These are phyloP conservation scores for Phytophthora palmivora DNA, from an alignment of 352 stramenopile genomes.

Conservation along the genomic window DNA sequence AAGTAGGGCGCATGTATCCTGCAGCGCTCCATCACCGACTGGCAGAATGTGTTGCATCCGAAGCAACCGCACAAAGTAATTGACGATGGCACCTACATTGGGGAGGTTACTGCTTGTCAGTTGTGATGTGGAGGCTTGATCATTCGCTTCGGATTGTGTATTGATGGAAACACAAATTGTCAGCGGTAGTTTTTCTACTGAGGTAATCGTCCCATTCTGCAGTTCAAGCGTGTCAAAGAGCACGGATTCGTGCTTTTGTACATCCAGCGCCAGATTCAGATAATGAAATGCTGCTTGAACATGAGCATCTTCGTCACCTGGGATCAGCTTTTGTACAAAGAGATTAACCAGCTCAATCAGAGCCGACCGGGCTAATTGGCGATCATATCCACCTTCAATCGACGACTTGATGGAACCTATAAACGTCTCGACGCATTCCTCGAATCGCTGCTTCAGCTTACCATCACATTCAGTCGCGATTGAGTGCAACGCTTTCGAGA, in stretches of 20 bases:
- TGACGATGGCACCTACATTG: slow-evolving; percentile 44
- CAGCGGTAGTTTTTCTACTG: slow-evolving; percentile 53
- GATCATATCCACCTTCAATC: slow-evolving; percentile 67
- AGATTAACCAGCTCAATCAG: slow-evolving; percentile 75
- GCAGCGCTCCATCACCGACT: slow-evolving; percentile 31
- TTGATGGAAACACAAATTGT: slow-evolving; percentile 51
- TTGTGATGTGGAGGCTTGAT: slow-evolving; percentile 1
- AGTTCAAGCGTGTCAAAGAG: slow-evolving; percentile 75
- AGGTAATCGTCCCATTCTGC: slow-evolving; percentile 48
- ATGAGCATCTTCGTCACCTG: slow-evolving; percentile 53
- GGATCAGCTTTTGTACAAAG: slow-evolving; percentile 54
- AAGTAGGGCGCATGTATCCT: slow-evolving; percentile 48
- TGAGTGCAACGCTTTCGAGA: slow-evolving; percentile 49
- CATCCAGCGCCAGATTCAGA: slow-evolving; percentile 53
- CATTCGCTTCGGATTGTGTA: slow-evolving; percentile 21
- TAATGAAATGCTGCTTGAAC: slow-evolving; percentile 80
- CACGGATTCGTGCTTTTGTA: slow-evolving; percentile 49
- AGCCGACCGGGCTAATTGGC: slow-evolving; percentile 52
- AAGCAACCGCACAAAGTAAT: slow-evolving; percentile 67
- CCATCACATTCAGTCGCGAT: background rate
- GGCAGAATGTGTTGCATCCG: slow-evolving; percentile 58
- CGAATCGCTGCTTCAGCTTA: slow-evolving; percentile 17
- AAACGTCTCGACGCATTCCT: slow-evolving; percentile 31
- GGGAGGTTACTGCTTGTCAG: slow-evolving; percentile 14
- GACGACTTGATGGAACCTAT: slow-evolving; percentile 45